Conservation (phyloP, 805 yeast genomes). For the Ogataea glucozyma region DNA sequence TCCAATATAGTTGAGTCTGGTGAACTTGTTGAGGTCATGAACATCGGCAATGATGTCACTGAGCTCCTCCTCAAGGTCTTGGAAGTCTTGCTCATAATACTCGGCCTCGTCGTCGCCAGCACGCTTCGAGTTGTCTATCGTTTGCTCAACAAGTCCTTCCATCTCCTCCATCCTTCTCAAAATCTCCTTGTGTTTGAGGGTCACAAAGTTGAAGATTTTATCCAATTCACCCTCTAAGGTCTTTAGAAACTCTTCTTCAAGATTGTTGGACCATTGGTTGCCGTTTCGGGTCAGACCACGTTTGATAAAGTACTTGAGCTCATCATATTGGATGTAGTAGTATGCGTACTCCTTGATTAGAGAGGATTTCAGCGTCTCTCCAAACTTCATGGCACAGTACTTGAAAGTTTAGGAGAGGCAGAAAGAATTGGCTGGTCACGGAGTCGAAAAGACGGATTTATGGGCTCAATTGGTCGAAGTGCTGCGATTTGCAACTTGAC, state of each 20-base stretch:
- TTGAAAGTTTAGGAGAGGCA: not conserved
- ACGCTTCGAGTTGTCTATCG: slow-evolving; percentile 45
- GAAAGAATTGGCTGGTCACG: not conserved
- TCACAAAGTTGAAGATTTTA: slow-evolving; percentile 89
- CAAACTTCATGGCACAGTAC: slow-evolving; percentile 79
- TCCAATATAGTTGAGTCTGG: slow-evolving; percentile 93
- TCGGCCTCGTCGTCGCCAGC: slow-evolving; percentile 39
- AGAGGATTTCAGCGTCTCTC: slow-evolving; percentile 87
- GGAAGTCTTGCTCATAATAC: slow-evolving; percentile 62
- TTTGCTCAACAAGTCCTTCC: slow-evolving; percentile 66
- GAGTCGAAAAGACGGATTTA: not conserved
- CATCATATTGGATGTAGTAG: slow-evolving; percentile 91
- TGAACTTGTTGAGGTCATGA: slow-evolving; percentile 92
- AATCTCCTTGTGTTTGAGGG: slow-evolving; percentile 84
- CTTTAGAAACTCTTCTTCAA: slow-evolving; percentile 80
- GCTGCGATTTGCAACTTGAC: no score
- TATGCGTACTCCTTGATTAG: slow-evolving; percentile 87
- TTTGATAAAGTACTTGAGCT: slow-evolving; percentile 78
- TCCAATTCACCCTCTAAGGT: slow-evolving; percentile 81
- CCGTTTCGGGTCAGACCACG: slow-evolving; percentile 58
- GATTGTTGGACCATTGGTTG: slow-evolving; percentile 68
- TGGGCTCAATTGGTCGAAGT: no score
- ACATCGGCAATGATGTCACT: slow-evolving; percentile 94
- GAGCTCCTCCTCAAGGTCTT: slow-evolving; percentile 71
- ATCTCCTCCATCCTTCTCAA: slow-evolving; percentile 80